Base-by-base conservation (phyloP, 495 filamentous ascomycete species). In the Jackrogersella minutella region DNA sequence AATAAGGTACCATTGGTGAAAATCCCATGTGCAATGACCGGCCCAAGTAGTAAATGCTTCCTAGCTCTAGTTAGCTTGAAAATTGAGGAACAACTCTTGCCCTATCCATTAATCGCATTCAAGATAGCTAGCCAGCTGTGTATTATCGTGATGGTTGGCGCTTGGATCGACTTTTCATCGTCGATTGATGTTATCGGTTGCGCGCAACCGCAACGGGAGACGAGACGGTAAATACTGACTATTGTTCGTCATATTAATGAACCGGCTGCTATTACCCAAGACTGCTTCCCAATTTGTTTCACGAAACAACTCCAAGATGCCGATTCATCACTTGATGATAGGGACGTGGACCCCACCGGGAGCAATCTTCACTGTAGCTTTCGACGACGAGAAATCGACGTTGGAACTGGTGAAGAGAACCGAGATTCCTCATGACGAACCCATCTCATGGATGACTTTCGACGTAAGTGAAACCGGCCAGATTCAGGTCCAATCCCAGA, bases 381-480 rank as follows among this genome's bases (percentile, higher is more conserved):
- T 95, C 70, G 90, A 95, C 78, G 90, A 92, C 73, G 89, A 92
- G 73, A 84, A 82, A 17, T 78, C 91, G 49, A 88, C 84, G 4
- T 74, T 93, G 64, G 83, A 88, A 59, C 66, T 93, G 74, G 74
- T 93, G 72, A 91, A 93, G 82, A 87, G 87, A 63, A 93, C 90
- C 10, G 84, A 87, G 41, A 93, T 93, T 60, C 89, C 90, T 7
- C 78, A 90, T 36, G 88, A 92, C 44, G 90, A 95, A 78, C 89
- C 91, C 2, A 93, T 95, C 70, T 93, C 90, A 67, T 95, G 91
- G 91, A 93, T 95, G 88, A 89, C 90, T 37, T 92, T 93, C 70
- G 89, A 91, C 71, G 89, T 91, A 80, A 75, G 85, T 76, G 13
- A 26, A 52, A 40, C 10, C 24, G 6, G 14, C 24, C 36, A 43